Conservation (phyloP, 2,329 filamentous ascomycete species). For the Boeremia lycopersici region DNA sequence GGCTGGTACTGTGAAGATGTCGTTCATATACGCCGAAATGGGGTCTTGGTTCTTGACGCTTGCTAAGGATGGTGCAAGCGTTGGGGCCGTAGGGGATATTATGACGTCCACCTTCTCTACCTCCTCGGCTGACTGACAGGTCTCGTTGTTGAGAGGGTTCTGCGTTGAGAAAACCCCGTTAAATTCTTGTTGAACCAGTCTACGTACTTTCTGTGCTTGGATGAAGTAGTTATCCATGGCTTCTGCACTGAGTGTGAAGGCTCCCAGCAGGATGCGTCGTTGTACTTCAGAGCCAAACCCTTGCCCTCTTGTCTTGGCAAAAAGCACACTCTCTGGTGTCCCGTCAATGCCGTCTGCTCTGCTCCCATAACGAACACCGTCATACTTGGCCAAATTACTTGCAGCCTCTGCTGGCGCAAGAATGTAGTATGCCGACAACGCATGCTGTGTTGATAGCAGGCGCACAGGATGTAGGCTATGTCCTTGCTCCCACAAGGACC, state of each 20-base stretch:
- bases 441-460: slow-evolving; percentile 81
- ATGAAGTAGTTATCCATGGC: slow-evolving; percentile 97
- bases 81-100: slow-evolving; percentile 85
- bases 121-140: slow-evolving; percentile 52
- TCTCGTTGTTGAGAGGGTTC: slow-evolving; percentile 67
- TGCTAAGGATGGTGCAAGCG: slow-evolving; percentile 68
- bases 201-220: slow-evolving; percentile 85
- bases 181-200: slow-evolving; percentile 85
- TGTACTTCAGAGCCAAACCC: slow-evolving; percentile 86
- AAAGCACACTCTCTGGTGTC: slow-evolving; percentile 60
- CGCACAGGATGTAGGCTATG: slow-evolving; percentile 76
- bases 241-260: slow-evolving; percentile 86
- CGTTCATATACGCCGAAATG: slow-evolving; percentile 86
- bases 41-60: slow-evolving; percentile 61
- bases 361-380: slow-evolving; percentile 89
- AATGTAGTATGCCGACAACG: slow-evolving; percentile 92
- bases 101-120: slow-evolving; percentile 80
- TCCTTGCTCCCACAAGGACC: slow-evolving; percentile 66
- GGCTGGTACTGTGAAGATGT: slow-evolving; percentile 94
- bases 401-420: slow-evolving; percentile 93
- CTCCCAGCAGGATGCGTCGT: slow-evolving; percentile 83
- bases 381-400: slow-evolving; percentile 95
- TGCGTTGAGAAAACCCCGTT: slow-evolving; percentile 72
- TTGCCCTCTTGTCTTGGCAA: slow-evolving; percentile 73
- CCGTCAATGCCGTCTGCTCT: slow-evolving; percentile 61